Evolutionary conservation across 2,329 filamentous ascomycete species (phyloP).

Genomic region (Ophiostoma pallidulum): DNA sequence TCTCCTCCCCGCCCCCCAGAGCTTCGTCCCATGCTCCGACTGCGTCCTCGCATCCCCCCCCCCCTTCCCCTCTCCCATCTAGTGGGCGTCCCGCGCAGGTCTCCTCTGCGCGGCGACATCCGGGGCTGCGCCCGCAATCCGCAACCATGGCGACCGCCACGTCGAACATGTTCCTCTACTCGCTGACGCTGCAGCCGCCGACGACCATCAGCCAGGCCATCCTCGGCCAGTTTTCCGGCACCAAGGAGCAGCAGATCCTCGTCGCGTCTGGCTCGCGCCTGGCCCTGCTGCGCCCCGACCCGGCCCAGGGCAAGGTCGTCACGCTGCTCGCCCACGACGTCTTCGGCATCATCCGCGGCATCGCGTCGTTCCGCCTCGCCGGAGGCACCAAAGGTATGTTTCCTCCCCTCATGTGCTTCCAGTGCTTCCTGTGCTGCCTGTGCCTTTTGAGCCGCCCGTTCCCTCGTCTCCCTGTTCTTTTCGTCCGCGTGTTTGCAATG

Average conservation of each 20-base stretch:
- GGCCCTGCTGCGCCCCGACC: slow-evolving; percentile 77
- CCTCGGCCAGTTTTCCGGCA: slow-evolving; percentile 89
- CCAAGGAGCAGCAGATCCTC: slow-evolving; percentile 95
- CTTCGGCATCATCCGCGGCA: slow-evolving; percentile 86
- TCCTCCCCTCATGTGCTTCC: slow-evolving; percentile 14
- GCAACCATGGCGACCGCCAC: slow-evolving; percentile 77
- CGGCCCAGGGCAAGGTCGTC: slow-evolving; percentile 73
- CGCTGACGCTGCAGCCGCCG: slow-evolving; percentile 86
- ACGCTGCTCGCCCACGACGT: slow-evolving; percentile 86
- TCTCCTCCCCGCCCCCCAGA: neutral
- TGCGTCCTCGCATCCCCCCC: neutral
- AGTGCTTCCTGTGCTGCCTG: no score
- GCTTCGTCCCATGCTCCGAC: slow-evolving; percentile 10
- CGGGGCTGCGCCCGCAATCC: slow-evolving; percentile 25
- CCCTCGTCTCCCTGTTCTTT: neutral
- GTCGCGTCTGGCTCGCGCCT: slow-evolving; percentile 86
- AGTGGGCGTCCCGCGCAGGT: slow-evolving; percentile 35
- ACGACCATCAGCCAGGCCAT: slow-evolving; percentile 85
- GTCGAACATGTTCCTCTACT: slow-evolving; percentile 98
- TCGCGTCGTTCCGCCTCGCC: slow-evolving; percentile 83
- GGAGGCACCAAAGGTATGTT: slow-evolving; percentile 91
- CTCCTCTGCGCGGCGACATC: slow-evolving; percentile 29
- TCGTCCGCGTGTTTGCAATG: slow-evolving; percentile 67
- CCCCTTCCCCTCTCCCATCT: slow-evolving; percentile 3
- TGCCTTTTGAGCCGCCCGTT: no score